Conservation (phyloP, 1,284 basidiomycete species). For the Caloboletus inedulis region DNA sequence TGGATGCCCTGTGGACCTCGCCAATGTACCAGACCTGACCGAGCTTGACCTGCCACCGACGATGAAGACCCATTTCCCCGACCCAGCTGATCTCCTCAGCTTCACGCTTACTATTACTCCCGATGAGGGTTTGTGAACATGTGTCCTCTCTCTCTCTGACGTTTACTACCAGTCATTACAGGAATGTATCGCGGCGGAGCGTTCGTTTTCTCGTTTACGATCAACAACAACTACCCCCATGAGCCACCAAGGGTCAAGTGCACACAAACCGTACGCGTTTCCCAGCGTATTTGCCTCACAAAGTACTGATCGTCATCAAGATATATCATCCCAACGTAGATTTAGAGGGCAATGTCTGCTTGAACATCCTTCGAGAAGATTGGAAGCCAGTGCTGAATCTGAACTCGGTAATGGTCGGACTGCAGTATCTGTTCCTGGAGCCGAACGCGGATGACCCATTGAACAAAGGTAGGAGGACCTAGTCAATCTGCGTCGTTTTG, state of each 20-base stretch:
- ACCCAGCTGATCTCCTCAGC: slow-evolving; percentile 92
- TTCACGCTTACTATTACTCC: slow-evolving; percentile 94
- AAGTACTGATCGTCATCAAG: slow-evolving; percentile 41
- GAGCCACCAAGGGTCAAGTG: slow-evolving; percentile 99
- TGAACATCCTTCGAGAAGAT: slow-evolving; percentile 98
- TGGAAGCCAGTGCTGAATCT: slow-evolving; percentile 99
- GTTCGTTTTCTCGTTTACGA: slow-evolving; percentile 92
- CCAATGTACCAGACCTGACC: slow-evolving; percentile 73
- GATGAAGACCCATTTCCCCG: slow-evolving; percentile 93
- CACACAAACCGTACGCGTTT: slow-evolving; percentile 75
- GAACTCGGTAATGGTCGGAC: slow-evolving; percentile 95
- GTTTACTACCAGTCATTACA: slow-evolving; percentile 34
- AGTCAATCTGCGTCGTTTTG: neutral
- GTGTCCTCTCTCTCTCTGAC: neutral
- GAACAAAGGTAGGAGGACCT: slow-evolving; percentile 82
- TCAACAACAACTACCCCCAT: slow-evolving; percentile 98
- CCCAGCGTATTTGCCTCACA: neutral
- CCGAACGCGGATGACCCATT: slow-evolving; percentile 98
- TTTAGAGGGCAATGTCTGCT: slow-evolving; percentile 93
- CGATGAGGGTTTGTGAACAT: slow-evolving; percentile 76
- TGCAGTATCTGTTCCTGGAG: slow-evolving; percentile 98
- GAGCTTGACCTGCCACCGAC: slow-evolving; percentile 95
- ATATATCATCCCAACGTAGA: slow-evolving; percentile 99
- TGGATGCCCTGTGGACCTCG: slow-evolving; percentile 9
- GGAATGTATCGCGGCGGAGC: slow-evolving; percentile 97